phyloP scores from a whole-genome alignment of 192 early-diverging fungal genomes.

The Backusella circina region DNA sequence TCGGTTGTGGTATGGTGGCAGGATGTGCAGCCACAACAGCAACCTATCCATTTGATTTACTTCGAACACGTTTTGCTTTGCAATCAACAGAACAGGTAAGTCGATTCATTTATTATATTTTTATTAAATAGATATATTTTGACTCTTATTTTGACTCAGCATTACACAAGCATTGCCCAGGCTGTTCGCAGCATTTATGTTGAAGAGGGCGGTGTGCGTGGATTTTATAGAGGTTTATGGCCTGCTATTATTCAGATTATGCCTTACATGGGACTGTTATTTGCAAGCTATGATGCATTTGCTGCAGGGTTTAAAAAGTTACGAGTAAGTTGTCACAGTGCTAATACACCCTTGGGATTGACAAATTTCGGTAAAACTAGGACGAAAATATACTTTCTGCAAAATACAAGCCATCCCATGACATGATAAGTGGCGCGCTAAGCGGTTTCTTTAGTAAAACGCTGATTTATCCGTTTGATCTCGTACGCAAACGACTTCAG shows the following conservation, averaged over 20 bases:
- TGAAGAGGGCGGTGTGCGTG: conserved; percentile 69
- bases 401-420: conserved; percentile 39
- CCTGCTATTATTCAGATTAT: conserved; percentile 86
- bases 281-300: conserved; percentile 71
- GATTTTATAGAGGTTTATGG: conserved; percentile 85
- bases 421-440: conserved; percentile 76
- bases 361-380: conserved; percentile 4
- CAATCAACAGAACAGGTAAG: conserved; percentile 59
- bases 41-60: conserved; percentile 95
- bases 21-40: conserved; percentile 73
- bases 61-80: conserved; percentile 91
- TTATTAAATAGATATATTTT: not conserved
- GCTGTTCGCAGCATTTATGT: conserved; percentile 63
- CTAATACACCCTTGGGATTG: not conserved
- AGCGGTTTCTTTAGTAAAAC: conserved; percentile 83
- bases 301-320: conserved; percentile 41
- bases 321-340: conserved; percentile 27
- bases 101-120: not conserved
- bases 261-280: conserved; percentile 94
- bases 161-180: conserved; percentile 62
- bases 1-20: conserved; percentile 75
- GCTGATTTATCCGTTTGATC: conserved; percentile 87
- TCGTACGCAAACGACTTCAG: conserved; percentile 77
- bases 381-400: conserved; percentile 19
- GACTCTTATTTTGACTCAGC: conserved; percentile 25